A percentile compares a stretch with the other conserved stretches of the same genome.
Evolutionary conservation across 208 protist species (phyloP).

Genomic region (Wallacemonas sp.): DNA sequence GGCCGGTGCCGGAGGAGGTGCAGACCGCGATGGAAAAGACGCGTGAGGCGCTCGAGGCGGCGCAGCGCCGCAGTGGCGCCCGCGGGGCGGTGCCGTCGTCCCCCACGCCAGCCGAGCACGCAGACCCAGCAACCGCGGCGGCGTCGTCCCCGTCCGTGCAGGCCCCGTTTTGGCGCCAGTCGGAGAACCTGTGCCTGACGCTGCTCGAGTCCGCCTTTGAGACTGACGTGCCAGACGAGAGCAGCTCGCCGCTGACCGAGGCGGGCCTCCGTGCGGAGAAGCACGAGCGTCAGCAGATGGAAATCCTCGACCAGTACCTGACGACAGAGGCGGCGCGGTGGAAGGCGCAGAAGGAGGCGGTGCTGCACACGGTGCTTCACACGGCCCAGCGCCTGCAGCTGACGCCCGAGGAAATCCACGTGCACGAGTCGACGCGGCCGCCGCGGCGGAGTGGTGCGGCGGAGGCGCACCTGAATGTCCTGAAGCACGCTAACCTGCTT

Average conservation of each 20-base stretch:
- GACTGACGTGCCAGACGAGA: conserved; percentile 47
- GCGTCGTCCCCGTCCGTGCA: neutral
- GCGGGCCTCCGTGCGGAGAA: conserved; percentile 32
- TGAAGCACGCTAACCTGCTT: conserved; percentile 83
- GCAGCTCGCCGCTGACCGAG: conserved; percentile 35
- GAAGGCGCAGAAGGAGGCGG: conserved; percentile 72
- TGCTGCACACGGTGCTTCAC: conserved; percentile 60
- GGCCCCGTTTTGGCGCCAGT: conserved; percentile 58
- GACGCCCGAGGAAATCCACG: conserved; percentile 61
- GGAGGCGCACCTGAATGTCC: conserved; percentile 32
- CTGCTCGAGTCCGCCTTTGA: conserved; percentile 82
- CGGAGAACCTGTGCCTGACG: conserved; percentile 64
- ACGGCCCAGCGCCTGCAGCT: conserved; percentile 43
- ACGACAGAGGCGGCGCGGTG: conserved; percentile 51
- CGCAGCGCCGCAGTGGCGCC: neutral
- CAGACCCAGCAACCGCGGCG: too few species aligned
- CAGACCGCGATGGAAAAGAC: conserved; percentile 36
- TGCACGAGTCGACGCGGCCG: conserved; percentile 21
- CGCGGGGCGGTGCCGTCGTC: too few species aligned
- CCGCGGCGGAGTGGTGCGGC: neutral
- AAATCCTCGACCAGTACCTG: conserved; percentile 79
- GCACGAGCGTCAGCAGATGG: conserved; percentile 53
- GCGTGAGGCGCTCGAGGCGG: conserved; percentile 22
- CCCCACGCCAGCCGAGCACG: too few species aligned
- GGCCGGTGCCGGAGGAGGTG: conserved; percentile 26